A percentile compares a stretch with the other conserved stretches of the same genome.
phyloP scores from a whole-genome alignment of 306 rosid species.

The Vigna hirtella region DNA sequence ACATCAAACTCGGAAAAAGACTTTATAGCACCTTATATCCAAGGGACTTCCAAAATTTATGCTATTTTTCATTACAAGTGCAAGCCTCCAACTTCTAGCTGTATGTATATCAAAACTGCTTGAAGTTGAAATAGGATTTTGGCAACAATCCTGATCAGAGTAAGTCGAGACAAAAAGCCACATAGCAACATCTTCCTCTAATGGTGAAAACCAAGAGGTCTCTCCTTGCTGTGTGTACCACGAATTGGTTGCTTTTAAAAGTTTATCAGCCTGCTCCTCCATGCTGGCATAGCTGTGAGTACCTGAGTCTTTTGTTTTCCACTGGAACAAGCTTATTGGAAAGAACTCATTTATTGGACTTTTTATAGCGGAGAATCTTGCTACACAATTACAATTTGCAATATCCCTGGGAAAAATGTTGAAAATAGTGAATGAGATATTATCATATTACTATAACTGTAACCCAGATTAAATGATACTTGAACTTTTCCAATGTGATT shows the following conservation, averaged over 20 bases:
- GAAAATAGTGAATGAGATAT: slow-evolving; percentile 44
- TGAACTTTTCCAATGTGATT: slow-evolving; percentile 23
- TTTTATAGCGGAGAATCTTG: slow-evolving; percentile 65
- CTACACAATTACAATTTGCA: slow-evolving; percentile 58
- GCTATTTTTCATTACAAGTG: slow-evolving; percentile 65
- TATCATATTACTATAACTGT: slow-evolving; percentile 30
- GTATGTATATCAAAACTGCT: slow-evolving; percentile 49
- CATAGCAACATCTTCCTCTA: slow-evolving; percentile 63
- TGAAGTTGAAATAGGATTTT: slow-evolving; percentile 50
- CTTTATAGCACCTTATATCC: slow-evolving; percentile 71
- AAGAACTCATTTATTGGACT: slow-evolving; percentile 63
- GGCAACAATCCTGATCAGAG: slow-evolving; percentile 52
- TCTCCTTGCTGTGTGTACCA: slow-evolving; percentile 52
- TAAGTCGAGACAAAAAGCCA: slow-evolving; percentile 75
- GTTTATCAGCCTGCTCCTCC: slow-evolving; percentile 55
- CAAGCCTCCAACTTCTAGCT: slow-evolving; percentile 74
- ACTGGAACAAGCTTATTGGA: slow-evolving; percentile 68
- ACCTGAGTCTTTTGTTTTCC: slow-evolving; percentile 50
- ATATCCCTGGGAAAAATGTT: slow-evolving; percentile 71
- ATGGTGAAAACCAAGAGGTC: slow-evolving; percentile 42
- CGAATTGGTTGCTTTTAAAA: slow-evolving; percentile 61
- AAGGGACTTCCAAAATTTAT: slow-evolving; percentile 66
- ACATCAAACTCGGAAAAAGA: slow-evolving; percentile 35
- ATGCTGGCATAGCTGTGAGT: slow-evolving; percentile 48
- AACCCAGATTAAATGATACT: slow-evolving; percentile 11